Percentiles rank a stretch among this genome's conserved stretches.
phyloP scores from a whole-genome alignment of 1,284 basidiomycete genomes.

The Cutaneotrichosporon cyanovorans region DNA sequence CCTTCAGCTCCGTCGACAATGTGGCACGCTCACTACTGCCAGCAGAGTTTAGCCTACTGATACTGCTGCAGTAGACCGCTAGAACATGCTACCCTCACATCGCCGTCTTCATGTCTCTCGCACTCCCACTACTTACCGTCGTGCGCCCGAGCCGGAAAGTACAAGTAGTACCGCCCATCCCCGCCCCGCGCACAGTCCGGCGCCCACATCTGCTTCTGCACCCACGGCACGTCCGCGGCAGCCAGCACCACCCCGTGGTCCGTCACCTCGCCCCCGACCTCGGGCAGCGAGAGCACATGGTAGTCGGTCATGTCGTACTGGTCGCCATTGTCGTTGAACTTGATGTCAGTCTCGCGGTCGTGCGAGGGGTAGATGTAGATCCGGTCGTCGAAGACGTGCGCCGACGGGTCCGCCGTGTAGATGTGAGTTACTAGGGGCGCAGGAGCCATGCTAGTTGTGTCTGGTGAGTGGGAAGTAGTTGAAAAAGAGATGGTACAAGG shows the following conservation, averaged over 20 bases:
- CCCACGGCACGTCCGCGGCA: constrained; percentile 31
- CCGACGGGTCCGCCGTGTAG: constrained; percentile 39
- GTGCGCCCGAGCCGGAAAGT: constrained; percentile 34
- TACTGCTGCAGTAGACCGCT: too few relatives aligned
- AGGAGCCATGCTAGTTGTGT: background rate
- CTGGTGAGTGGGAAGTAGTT: too few relatives aligned
- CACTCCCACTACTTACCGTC: constrained; percentile 24
- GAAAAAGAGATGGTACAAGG: too few relatives aligned
- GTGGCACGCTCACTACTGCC: background rate
- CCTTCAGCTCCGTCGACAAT: background rate
- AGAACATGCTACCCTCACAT: too few relatives aligned
- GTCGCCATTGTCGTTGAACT: constrained; percentile 34
- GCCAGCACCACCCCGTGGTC: constrained; percentile 33
- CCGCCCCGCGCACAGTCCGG: constrained; percentile 26
- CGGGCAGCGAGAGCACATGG: constrained; percentile 32
- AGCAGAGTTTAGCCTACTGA: too few relatives aligned
- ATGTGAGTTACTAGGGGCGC: constrained; percentile 29
- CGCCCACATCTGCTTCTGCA: constrained; percentile 35
- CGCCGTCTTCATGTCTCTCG: background rate
- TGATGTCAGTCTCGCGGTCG: constrained; percentile 31
- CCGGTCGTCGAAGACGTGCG: constrained; percentile 30
- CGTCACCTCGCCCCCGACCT: constrained; percentile 22
- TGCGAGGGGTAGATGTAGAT: constrained; percentile 37
- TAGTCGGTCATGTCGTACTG: constrained; percentile 40
- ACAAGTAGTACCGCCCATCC: constrained; percentile 33